A percentile compares a stretch with the other conserved stretches of the same genome.
Conservation (phyloP, 352 stramenopile genomes). For the Globisporangium sylvaticum region DNA sequence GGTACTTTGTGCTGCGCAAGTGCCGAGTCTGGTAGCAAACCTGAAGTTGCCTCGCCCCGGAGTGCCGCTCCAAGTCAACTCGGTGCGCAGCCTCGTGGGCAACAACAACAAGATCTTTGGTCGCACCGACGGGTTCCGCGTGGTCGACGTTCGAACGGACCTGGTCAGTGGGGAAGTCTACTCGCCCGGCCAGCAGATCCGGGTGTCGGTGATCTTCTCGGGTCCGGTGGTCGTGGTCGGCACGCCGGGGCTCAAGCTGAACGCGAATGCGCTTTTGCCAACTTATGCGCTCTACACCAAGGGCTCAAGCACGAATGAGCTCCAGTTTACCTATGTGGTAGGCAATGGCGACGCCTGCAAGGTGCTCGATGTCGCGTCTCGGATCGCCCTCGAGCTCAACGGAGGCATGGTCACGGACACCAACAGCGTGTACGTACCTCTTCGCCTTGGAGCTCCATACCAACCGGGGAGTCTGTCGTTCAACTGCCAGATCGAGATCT, state of each 20-base stretch:
- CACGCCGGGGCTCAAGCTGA: constrained; percentile 42
- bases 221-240: constrained; percentile 45
- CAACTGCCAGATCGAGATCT: constrained; percentile 39
- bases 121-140: constrained; percentile 51
- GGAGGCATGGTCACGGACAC: constrained; percentile 47
- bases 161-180: constrained; percentile 42
- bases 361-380: constrained; percentile 45
- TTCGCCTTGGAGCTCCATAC: constrained; percentile 30
- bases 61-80: constrained; percentile 37
- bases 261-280: constrained; percentile 27
- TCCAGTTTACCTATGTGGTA: constrained; percentile 65
- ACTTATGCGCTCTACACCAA: constrained; percentile 45
- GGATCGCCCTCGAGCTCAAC: constrained; percentile 44
- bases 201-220: constrained; percentile 49
- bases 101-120: constrained; percentile 60
- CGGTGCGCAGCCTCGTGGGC: constrained; percentile 52
- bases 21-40: constrained; percentile 31
- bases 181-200: constrained; percentile 53
- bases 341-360: constrained; percentile 33
- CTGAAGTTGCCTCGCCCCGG: constrained; percentile 47
- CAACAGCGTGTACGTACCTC: constrained; percentile 36
- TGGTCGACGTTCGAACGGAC: constrained; percentile 31
- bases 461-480: constrained; percentile 43
- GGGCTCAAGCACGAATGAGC: constrained; percentile 35
- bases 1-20: constrained; percentile 34